These are phyloP conservation scores for Erythrobasidium hasegawianum DNA, from an alignment of 1,284 basidiomycete genomes.

Conservation along the genomic window DNA sequence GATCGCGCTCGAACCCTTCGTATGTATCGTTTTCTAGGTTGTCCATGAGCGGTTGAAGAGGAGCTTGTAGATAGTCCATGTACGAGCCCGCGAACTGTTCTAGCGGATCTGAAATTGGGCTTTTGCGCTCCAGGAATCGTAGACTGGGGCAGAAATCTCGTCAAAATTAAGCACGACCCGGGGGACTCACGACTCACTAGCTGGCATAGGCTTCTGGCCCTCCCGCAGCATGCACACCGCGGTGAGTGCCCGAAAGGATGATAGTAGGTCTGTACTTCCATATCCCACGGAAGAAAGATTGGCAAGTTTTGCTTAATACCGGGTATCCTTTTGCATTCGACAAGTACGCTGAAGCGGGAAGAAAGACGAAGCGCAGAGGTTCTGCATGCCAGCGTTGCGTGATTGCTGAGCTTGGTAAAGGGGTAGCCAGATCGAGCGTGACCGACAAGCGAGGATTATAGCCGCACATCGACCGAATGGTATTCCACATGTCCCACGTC, in stretches of 20 bases:
- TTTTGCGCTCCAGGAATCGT: slow-evolving; percentile 44
- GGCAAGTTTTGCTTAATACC: slow-evolving; percentile 86
- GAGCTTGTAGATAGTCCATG: slow-evolving; percentile 91
- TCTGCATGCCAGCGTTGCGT: slow-evolving; percentile 82
- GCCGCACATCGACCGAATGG: slow-evolving; percentile 79
- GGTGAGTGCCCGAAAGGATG: slow-evolving; percentile 67
- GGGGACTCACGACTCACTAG: slow-evolving; percentile 64
- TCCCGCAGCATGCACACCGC: slow-evolving; percentile 67
- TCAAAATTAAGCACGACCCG: slow-evolving; percentile 48
- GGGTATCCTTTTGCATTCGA: slow-evolving; percentile 96
- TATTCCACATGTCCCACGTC: slow-evolving; percentile 98
- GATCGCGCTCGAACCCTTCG: slow-evolving; percentile 95
- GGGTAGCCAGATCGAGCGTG: slow-evolving; percentile 86
- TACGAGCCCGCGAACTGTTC: slow-evolving; percentile 89
- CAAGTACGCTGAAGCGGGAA: slow-evolving; percentile 87
- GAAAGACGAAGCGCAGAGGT: slow-evolving; percentile 77
- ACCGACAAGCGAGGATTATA: slow-evolving; percentile 77
- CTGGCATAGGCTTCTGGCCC: slow-evolving; percentile 84
- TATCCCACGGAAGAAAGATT: slow-evolving; percentile 78
- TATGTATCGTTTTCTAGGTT: slow-evolving; percentile 93
- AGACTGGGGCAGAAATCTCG: slow-evolving; percentile 34
- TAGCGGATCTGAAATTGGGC: slow-evolving; percentile 61
- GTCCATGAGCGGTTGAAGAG: slow-evolving; percentile 92
- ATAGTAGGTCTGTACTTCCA: slow-evolving; percentile 67
- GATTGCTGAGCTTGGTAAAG: slow-evolving; percentile 69